Evolutionary conservation across 306 rosid species (phyloP).

Genomic region (Fragaria iinumae): DNA sequence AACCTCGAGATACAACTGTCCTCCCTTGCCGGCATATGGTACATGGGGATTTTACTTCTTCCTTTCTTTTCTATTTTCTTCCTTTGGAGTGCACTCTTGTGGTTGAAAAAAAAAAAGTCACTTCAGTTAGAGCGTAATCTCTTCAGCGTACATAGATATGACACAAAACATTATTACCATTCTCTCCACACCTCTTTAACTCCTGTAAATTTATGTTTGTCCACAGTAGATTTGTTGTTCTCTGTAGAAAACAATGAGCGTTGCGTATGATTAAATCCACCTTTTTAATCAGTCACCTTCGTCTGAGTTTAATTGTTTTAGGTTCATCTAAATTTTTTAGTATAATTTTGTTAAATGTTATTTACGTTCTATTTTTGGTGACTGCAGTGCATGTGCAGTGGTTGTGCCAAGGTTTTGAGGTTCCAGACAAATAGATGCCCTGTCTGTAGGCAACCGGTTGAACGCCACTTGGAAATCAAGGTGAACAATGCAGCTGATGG

Average conservation of each 20-base stretch:
- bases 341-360: constrained; percentile 7
- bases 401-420: constrained; percentile 48
- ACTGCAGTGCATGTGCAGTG: constrained; percentile 56
- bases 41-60: background rate
- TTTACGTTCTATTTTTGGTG: background rate
- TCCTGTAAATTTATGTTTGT: background rate
- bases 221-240: background rate
- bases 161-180: background rate
- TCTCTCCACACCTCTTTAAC: background rate
- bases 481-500: constrained; percentile 31
- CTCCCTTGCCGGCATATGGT: constrained; percentile 66
- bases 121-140: background rate
- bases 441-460: constrained; percentile 47
- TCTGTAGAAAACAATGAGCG: background rate
- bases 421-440: constrained; percentile 44
- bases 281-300: background rate
- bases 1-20: constrained; percentile 47
- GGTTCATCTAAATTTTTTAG: background rate
- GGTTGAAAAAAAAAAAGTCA: background rate
- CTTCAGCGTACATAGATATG: background rate
- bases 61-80: background rate
- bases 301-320: background rate
- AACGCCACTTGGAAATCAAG: constrained; percentile 41
- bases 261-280: background rate
- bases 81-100: background rate